Conservation (phyloP, 1,284 basidiomycete species). For the Trametes hirsuta region DNA sequence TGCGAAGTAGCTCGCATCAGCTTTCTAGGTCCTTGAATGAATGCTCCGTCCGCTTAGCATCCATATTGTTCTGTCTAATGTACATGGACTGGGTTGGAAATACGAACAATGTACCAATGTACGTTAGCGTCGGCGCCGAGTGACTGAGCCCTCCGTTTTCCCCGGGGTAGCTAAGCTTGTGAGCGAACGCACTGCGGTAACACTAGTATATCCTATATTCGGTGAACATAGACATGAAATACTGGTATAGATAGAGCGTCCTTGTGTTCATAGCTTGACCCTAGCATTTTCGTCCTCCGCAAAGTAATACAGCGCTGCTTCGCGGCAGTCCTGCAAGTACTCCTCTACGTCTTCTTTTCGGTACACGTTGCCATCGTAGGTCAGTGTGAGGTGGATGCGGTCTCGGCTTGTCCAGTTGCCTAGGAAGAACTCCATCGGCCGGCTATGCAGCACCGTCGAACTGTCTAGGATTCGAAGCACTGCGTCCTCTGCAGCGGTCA, state of each 20-base stretch:
- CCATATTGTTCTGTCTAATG: too few relatives aligned
- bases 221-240: neutral
- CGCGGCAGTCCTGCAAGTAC: slow-evolving; percentile 27
- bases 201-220: too few relatives aligned
- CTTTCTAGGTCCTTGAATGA: too few relatives aligned
- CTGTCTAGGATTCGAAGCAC: slow-evolving; percentile 15
- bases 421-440: slow-evolving; percentile 28
- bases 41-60: too few relatives aligned
- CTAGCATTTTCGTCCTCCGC: neutral
- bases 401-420: slow-evolving; percentile 21
- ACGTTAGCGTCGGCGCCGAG: neutral
- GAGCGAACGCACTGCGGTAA: too few relatives aligned
- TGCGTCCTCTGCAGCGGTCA: neutral
- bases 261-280: slow-evolving; percentile 9
- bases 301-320: slow-evolving; percentile 24
- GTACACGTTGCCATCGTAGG: slow-evolving; percentile 30
- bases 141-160: neutral
- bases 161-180: too few relatives aligned
- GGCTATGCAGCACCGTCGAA: slow-evolving; percentile 25
- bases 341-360: slow-evolving; percentile 19
- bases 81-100: too few relatives aligned
- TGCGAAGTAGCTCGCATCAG: too few relatives aligned
- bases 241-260: neutral
- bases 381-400: slow-evolving; percentile 18
- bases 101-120: too few relatives aligned